Conservation (phyloP, 305 asterid genomes). For the Fraxinus greggii region DNA sequence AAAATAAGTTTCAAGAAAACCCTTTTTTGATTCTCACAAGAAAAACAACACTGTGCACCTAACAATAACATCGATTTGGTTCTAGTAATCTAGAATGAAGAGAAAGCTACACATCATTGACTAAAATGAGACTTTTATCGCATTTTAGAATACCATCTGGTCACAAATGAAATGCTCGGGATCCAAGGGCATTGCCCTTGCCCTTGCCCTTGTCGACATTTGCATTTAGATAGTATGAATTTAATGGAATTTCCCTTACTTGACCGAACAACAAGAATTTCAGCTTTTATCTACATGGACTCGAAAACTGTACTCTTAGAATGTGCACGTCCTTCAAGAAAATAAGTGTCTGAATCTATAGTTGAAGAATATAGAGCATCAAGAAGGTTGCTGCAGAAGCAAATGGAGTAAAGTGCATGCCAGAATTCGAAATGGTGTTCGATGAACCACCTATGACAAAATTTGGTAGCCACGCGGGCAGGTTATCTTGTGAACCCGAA, state of each 20-base stretch:
- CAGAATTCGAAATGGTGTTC: conserved; percentile 20
- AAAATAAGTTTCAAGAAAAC: not conserved
- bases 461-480: conserved; percentile 38
- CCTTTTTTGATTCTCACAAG: not conserved
- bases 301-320: not conserved
- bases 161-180: not conserved
- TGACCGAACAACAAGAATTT: not conserved
- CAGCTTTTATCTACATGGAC: not conserved
- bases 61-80: not conserved
- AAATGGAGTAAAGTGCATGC: conserved; percentile 17
- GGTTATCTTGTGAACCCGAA: conserved; percentile 17
- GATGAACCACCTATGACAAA: conserved; percentile 40
- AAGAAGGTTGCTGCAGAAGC: conserved; percentile 10
- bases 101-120: not conserved
- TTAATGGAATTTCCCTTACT: not conserved
- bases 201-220: not conserved
- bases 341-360: not conserved
- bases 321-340: not conserved
- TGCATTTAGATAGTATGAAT: not conserved
- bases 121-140: not conserved
- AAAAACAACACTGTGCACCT: not conserved
- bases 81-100: not conserved
- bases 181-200: not conserved
- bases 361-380: conserved; percentile 24
- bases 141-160: not conserved